phyloP scores from a whole-genome alignment of 306 rosid species.

The Quercus suber region DNA sequence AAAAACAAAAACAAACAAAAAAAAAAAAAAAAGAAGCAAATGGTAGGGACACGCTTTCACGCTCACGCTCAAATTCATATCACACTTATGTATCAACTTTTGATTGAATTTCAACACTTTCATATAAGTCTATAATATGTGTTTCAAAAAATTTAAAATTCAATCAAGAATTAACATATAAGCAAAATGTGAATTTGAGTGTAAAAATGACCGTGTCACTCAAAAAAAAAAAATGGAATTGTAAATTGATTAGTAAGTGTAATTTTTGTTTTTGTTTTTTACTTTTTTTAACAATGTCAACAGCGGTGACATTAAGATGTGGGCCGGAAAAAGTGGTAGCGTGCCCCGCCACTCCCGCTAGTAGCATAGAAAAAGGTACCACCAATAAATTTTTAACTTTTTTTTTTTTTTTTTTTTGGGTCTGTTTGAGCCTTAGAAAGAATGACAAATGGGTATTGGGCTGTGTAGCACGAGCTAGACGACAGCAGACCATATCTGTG shows the following conservation, averaged over 20 bases:
- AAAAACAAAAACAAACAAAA: background rate
- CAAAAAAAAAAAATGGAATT: no score
- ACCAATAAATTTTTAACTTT: background rate
- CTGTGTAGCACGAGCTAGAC: conserved; percentile 26
- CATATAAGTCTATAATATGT: accelerated
- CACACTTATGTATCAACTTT: no score
- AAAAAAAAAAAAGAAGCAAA: background rate
- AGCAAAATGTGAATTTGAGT: no score
- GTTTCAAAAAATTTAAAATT: accelerated
- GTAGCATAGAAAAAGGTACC: conserved; percentile 23
- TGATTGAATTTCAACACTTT: no score
- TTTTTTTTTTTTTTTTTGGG: background rate
- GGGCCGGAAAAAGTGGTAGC: conserved; percentile 26
- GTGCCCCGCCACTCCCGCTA: conserved; percentile 26
- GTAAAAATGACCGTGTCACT: accelerated
- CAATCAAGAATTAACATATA: no score
- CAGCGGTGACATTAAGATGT: conserved; percentile 17
- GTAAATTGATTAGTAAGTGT: no score
- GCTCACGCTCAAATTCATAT: no score
- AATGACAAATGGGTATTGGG: background rate
- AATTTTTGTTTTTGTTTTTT: background rate
- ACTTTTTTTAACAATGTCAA: conserved; percentile 11
- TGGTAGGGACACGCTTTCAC: no score
- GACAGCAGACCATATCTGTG: conserved; percentile 27
- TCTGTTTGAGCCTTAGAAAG: background rate